Evolutionary conservation across 2,329 filamentous ascomycete species (phyloP).

Genomic region (Bipolaris sorokiniana): DNA sequence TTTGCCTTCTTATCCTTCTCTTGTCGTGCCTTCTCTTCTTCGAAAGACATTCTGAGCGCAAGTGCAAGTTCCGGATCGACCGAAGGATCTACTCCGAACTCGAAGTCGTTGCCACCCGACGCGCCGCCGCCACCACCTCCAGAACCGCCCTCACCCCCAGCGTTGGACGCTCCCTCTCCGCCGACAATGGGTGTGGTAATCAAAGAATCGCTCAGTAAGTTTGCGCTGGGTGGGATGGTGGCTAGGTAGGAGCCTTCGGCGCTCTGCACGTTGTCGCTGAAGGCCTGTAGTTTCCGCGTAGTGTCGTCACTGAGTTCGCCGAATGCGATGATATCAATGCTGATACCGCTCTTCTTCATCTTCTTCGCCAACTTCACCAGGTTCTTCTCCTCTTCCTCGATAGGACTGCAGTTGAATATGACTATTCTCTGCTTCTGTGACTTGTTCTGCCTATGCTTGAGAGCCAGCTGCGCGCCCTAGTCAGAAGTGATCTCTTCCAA

Average conservation of each 20-base stretch:
- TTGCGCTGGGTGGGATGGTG: slow-evolving; percentile 86
- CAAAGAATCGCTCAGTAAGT: slow-evolving; percentile 90
- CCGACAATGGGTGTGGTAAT: slow-evolving; percentile 88
- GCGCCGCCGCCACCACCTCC: slow-evolving; percentile 62
- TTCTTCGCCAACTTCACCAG: slow-evolving; percentile 91
- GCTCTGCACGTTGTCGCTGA: slow-evolving; percentile 91
- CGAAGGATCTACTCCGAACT: slow-evolving; percentile 89
- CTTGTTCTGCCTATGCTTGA: slow-evolving; percentile 98
- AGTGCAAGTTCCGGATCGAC: slow-evolving; percentile 93
- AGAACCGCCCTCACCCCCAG: slow-evolving; percentile 59
- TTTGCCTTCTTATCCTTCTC: slow-evolving; percentile 83
- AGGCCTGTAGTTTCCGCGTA: slow-evolving; percentile 86
- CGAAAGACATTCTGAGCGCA: slow-evolving; percentile 94
- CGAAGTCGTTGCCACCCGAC: slow-evolving; percentile 69
- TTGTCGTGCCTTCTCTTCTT: slow-evolving; percentile 94
- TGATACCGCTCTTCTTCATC: slow-evolving; percentile 98
- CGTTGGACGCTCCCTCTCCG: slow-evolving; percentile 72
- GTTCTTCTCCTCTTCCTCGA: slow-evolving; percentile 86
- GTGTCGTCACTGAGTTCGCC: slow-evolving; percentile 91
- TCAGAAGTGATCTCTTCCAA: slow-evolving; percentile 70
- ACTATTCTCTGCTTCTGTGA: slow-evolving; percentile 96
- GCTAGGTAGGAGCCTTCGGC: slow-evolving; percentile 88
- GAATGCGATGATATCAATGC: slow-evolving; percentile 93
- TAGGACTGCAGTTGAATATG: slow-evolving; percentile 92
- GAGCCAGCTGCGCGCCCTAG: slow-evolving; percentile 69